Base-by-base conservation (phyloP, 1,139 yeast species). In the Geotrichum bryndzae region DNA sequence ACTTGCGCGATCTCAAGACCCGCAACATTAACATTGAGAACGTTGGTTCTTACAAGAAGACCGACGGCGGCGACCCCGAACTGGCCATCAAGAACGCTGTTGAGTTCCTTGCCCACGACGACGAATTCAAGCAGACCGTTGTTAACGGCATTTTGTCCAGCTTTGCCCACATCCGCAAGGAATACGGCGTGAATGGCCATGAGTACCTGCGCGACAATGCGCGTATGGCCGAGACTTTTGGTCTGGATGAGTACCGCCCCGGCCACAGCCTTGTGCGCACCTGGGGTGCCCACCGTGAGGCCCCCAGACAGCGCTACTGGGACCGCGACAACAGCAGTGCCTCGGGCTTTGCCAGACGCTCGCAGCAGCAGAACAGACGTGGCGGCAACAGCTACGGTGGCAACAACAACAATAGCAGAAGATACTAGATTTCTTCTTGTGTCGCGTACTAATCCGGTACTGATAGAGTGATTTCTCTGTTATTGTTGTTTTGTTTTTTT, bases 1-100 rank as follows among this genome's bases (percentile, higher is more conserved):
- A 64, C 61, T 64, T 72, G 48, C 63, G 63, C 51, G 62, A 64
- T 23, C 65, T 72, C 35, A 51, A 61, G 38, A 38, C 59, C 27
- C 60, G 61, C 35, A 68, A 71, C 56, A 66, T 71, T 52, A 59
- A 52, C 45, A 65, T 69, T 60, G 59, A 62, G n/a, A 55, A 65
- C 27, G 62, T 61, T 5, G 38, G 54, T 33, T 25, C 54, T 1
- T 63, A 62, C 41, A 55, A 58, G 50, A 29, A 45, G 22, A 15
- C 51, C 13, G 59, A 51, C 5, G 58, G 48, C 3, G 59, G 51
- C 8, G 62, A 54, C 29, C 56, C 59, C 29, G 51, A 33, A 22
- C 35, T 38, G 1, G 41, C 41, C 13, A 56, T 63, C 25, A 35
- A 57, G 38, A 56, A 31, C 8, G 65, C 65, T 15, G 60, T 63